Conservation (phyloP, 2,329 filamentous ascomycete genomes). For the Alternaria burnsii region DNA sequence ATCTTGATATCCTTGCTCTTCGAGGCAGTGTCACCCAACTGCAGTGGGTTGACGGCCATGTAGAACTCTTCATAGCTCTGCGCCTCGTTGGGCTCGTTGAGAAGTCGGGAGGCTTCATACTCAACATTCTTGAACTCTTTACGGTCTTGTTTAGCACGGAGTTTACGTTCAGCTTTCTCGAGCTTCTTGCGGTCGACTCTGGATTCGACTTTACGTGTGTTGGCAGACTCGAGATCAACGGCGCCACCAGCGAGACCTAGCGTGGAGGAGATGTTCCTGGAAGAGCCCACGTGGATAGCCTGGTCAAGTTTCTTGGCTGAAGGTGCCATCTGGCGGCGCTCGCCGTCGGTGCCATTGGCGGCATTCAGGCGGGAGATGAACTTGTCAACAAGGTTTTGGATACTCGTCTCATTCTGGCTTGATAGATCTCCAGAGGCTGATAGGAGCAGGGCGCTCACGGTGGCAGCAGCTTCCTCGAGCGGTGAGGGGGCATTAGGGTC, state of each 20-base stretch:
- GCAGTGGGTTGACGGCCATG: constrained; percentile 98
- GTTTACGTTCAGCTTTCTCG: constrained; percentile 97
- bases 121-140: constrained; percentile 98
- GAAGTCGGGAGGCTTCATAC: constrained; percentile 91
- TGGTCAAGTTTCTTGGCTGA: constrained; percentile 88
- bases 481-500: constrained; percentile 76
- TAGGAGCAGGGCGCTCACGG: constrained; percentile 86
- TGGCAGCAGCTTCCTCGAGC: constrained; percentile 81
- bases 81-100: constrained; percentile 81
- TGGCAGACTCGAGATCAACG: constrained; percentile 94
- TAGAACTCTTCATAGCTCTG: constrained; percentile 99
- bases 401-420: constrained; percentile 74
- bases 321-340: constrained; percentile 74
- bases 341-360: constrained; percentile 72
- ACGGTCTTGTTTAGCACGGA: constrained; percentile 97
- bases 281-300: constrained; percentile 90
- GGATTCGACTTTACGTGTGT: constrained; percentile 92
- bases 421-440: constrained; percentile 90
- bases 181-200: constrained; percentile 98
- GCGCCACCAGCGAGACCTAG: constrained; percentile 82
- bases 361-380: constrained; percentile 85
- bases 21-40: constrained; percentile 73
- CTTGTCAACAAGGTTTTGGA: constrained; percentile 85
- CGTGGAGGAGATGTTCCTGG: constrained; percentile 96
- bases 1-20: constrained; percentile 99